Evolutionary conservation across 306 rosid genomes (phyloP).

Genomic region (Chamaecrista fasciculata): DNA sequence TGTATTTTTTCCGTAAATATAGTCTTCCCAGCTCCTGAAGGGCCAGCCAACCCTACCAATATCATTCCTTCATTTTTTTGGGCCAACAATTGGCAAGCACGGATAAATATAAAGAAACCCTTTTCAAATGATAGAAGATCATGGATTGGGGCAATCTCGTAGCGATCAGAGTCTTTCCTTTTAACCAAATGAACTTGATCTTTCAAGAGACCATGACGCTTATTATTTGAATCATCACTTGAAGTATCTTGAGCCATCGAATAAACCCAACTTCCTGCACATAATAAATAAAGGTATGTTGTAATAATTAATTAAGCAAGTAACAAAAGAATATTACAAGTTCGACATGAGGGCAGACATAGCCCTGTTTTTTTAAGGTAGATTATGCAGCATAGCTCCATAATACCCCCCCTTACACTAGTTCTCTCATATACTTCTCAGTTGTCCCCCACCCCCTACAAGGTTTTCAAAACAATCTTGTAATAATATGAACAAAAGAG

Average conservation of each 20-base stretch:
- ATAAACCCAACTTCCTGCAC: conserved; percentile 35
- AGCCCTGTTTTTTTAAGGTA: background rate
- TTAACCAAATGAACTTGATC: conserved; percentile 85
- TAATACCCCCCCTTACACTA: background rate
- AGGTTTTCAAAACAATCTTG: background rate
- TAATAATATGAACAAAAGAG: background rate
- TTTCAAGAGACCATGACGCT: conserved; percentile 77
- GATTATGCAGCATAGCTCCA: background rate
- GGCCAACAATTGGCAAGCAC: conserved; percentile 85
- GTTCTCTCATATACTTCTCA: background rate
- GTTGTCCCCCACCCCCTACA: background rate
- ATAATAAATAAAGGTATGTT: conserved; percentile 19
- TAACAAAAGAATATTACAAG: background rate
- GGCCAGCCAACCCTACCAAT: conserved; percentile 96
- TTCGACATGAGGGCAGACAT: background rate
- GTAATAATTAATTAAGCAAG: conserved; percentile 15
- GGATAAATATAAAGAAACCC: conserved; percentile 90
- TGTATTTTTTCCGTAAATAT: conserved; percentile 90
- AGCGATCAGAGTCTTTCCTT: conserved; percentile 64
- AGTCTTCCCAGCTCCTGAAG: conserved; percentile 99
- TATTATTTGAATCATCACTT: conserved; percentile 16
- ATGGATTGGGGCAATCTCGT: conserved; percentile 71
- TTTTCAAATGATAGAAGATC: conserved; percentile 83
- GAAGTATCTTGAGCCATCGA: conserved; percentile 50
- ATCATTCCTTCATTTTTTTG: conserved; percentile 87